These are phyloP conservation scores for Amaranthus palmeri DNA, from an alignment of 148 eudicot species.

Conservation along the genomic window DNA sequence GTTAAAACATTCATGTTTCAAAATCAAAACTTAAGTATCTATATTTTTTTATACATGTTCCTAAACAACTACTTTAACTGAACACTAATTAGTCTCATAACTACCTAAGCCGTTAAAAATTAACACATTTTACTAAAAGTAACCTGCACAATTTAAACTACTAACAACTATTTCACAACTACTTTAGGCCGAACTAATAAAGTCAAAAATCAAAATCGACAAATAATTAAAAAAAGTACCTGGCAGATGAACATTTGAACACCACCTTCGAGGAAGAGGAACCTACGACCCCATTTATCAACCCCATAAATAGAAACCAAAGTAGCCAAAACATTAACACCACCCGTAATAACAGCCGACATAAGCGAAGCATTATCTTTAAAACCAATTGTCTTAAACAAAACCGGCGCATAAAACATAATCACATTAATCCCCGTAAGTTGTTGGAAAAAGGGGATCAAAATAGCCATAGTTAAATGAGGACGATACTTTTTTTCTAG, in stretches of 20 bases:
- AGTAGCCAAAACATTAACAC: neutral
- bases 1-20: too few species aligned
- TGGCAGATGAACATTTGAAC: slow-evolving; percentile 7
- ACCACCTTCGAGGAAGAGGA: slow-evolving; percentile 11
- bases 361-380: slow-evolving; percentile 48
- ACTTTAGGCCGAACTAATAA: too few species aligned
- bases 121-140: too few species aligned
- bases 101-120: too few species aligned
- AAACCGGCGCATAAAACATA: slow-evolving; percentile 69
- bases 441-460: slow-evolving; percentile 71
- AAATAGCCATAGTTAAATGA: slow-evolving; percentile 58
- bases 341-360: slow-evolving; percentile 69
- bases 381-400: slow-evolving; percentile 68
- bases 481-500: slow-evolving; percentile 54
- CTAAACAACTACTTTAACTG: too few species aligned
- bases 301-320: slow-evolving; percentile 3
- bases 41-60: too few species aligned
- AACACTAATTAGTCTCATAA: too few species aligned
- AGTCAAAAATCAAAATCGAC: neutral
- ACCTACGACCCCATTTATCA: neutral
- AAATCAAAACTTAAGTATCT: too few species aligned
- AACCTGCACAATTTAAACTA: too few species aligned
- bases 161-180: too few species aligned
- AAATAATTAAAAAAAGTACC: neutral
- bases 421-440: slow-evolving; percentile 76